Percentiles rank a stretch among this genome's conserved stretches.
phyloP scores from a whole-genome alignment of 495 filamentous ascomycete species.

The Penicillium psychrofluorescens region DNA sequence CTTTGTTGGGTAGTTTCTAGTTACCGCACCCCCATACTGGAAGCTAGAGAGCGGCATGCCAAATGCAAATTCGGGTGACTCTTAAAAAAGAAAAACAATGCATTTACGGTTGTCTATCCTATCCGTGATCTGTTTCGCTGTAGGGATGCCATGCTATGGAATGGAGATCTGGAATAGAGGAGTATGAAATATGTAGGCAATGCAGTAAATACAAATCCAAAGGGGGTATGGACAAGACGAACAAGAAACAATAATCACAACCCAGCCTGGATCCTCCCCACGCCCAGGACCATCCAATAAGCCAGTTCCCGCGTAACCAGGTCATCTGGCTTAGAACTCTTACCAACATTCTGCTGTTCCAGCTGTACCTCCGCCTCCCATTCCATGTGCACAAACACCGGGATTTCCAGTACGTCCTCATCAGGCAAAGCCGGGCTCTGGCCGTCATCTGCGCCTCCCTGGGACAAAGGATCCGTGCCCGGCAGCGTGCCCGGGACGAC shows the following conservation, averaged over 20 bases:
- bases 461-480: conserved; percentile 16
- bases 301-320: conserved; percentile 68
- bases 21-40: conserved; percentile 5
- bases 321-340: conserved; percentile 39
- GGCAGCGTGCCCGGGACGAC: conserved; percentile 63
- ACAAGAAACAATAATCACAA: conserved; percentile 7
- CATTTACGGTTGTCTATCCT: conserved; percentile 26
- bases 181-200: conserved; percentile 2
- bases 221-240: conserved; percentile 2
- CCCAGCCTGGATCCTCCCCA: conserved; percentile 58
- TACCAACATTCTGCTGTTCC: conserved; percentile 51
- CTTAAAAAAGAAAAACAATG: conserved; percentile 17
- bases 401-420: conserved; percentile 90
- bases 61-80: conserved; percentile 18
- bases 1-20: too few species aligned
- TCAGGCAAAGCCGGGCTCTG: conserved; percentile 48
- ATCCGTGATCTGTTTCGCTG: conserved; percentile 18
- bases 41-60: conserved; percentile 23
- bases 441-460: conserved; percentile 6
- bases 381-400: conserved; percentile 84
- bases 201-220: conserved; percentile 1
- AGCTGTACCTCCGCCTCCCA: conserved; percentile 77
- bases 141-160: conserved; percentile 19
- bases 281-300: conserved; percentile 90
- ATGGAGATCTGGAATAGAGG: conserved; percentile 10